Percentiles rank a stretch among this genome's conserved stretches.
Evolutionary conservation across 352 stramenopile genomes (phyloP).

Genomic region (Blastocystis sp.): DNA sequence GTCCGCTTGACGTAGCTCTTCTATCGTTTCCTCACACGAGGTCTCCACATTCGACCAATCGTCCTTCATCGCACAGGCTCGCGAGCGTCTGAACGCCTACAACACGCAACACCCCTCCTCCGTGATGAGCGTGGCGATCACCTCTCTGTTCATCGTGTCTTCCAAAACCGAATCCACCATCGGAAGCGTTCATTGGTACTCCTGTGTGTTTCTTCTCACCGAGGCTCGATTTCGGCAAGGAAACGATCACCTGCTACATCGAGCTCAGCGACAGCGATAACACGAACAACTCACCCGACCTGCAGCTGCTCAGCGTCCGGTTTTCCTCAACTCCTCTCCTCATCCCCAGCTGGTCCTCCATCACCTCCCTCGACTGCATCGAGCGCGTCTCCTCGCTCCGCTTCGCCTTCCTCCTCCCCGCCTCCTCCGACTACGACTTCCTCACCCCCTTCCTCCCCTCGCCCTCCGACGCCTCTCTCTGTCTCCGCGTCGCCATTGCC

Average conservation of each 20-base stretch:
- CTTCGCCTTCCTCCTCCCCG: background rate
- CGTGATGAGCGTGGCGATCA: background rate
- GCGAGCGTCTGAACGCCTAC: background rate
- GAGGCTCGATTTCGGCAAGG: slow-evolving; percentile 43
- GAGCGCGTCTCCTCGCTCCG: slow-evolving; percentile 12
- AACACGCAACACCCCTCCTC: background rate
- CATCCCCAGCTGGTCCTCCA: background rate
- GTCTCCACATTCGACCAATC: background rate
- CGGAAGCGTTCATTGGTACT: background rate
- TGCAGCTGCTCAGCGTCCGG: slow-evolving; percentile 30
- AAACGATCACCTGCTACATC: slow-evolving; percentile 23
- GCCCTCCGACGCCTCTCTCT: background rate
- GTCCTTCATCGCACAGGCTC: background rate
- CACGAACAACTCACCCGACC: background rate
- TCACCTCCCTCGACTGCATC: slow-evolving; percentile 4
- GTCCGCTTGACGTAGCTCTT: background rate
- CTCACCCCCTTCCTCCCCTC: background rate
- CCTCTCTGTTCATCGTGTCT: background rate
- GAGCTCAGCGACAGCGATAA: background rate
- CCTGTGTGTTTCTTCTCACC: background rate
- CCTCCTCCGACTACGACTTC: background rate
- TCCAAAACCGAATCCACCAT: background rate
- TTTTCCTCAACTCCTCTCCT: background rate
- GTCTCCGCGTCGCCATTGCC: background rate
- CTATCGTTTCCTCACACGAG: background rate